Base-by-base conservation (phyloP, 805 yeast genomes). In the Hanseniaspora vineae region DNA sequence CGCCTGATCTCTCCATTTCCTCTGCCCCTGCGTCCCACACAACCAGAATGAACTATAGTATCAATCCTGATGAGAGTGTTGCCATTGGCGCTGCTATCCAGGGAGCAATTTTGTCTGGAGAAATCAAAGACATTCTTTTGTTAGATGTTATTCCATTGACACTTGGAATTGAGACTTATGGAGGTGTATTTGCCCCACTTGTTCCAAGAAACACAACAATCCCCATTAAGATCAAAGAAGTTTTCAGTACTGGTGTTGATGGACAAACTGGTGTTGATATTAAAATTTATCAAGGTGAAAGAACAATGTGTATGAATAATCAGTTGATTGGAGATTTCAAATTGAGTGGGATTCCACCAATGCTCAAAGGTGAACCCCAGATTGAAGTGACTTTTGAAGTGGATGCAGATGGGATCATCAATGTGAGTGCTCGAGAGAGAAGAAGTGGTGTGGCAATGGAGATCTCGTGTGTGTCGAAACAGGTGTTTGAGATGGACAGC, bases 41-140 rank as follows among this genome's bases (percentile, higher is more conserved):
- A 8, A 33, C 31, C 35, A 70, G 73, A 51, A 89, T 90, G 39
- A 81, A 80, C 46, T 78, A 82, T 42, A 74, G 77, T 17, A 85
- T 84, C 12, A 84, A 84, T 60, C 94, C 95, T n/a, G 95, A 84
- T 63, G 95, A 84, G 65, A 89, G 92, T n/a, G 94, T 84, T 45
- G 92, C 94, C 42, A 66, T 84, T 54, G 95, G 95, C 59, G 95
- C 95, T 32, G 92, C 94, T 44, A 82, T 84, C 57, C 95, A 84
- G 67, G 95, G 90, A 58, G 94, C 89, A 55, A 81, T 84, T 39
- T 67, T 84, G 49, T 81, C 89, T 18, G 95, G 95, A 54, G 87
- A 84, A 56, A 81, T 84, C 47, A 80, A 77, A 65, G 83, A 84
- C 59, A 90, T 84, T 42, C 73, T 84, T 46, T 66, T 84, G 48